A percentile compares a stretch with the other conserved stretches of the same genome.
phyloP scores from a whole-genome alignment of 805 yeast species.

The Pichia californica region DNA sequence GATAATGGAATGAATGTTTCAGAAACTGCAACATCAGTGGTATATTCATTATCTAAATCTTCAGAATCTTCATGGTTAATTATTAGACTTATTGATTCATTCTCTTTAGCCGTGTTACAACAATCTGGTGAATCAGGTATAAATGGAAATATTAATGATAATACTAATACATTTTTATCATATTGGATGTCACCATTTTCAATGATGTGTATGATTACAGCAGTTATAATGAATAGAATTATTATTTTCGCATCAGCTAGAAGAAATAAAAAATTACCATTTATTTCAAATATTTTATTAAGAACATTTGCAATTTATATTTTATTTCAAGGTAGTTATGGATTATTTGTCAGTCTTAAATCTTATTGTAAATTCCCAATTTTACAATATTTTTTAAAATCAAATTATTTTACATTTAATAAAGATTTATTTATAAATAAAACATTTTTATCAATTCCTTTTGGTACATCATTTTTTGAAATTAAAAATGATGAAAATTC shows the following conservation, averaged over 20 bases:
- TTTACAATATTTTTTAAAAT: constrained; percentile 8
- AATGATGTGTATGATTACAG: constrained; percentile 49
- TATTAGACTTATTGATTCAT: constrained; percentile 22
- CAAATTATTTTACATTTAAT: constrained; percentile 22
- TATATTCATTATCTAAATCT: too few relatives aligned
- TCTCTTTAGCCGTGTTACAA: constrained; percentile 29
- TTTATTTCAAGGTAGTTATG: constrained; percentile 30
- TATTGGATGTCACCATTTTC: constrained; percentile 47
- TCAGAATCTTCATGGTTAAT: constrained; percentile 20
- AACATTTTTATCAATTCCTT: constrained; percentile 26
- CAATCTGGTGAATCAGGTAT: constrained; percentile 27
- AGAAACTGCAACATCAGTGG: too few relatives aligned
- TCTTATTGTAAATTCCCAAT: constrained; percentile 7
- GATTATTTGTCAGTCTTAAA: constrained; percentile 25
- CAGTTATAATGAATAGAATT: constrained; percentile 51
- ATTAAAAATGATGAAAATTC: constrained; percentile 1
- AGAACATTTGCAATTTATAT: constrained; percentile 33
- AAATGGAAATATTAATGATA: constrained; percentile 15
- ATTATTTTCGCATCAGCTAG: constrained; percentile 51
- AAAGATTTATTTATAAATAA: constrained; percentile 15
- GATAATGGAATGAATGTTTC: too few relatives aligned
- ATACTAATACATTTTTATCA: constrained; percentile 34
- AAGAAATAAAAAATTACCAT: constrained; percentile 32
- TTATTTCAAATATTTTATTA: constrained; percentile 27
- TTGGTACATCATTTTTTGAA: constrained; percentile 9